These are phyloP conservation scores for Paraphaeosphaeria minitans DNA, from an alignment of 2,329 filamentous ascomycete genomes.

Conservation along the genomic window DNA sequence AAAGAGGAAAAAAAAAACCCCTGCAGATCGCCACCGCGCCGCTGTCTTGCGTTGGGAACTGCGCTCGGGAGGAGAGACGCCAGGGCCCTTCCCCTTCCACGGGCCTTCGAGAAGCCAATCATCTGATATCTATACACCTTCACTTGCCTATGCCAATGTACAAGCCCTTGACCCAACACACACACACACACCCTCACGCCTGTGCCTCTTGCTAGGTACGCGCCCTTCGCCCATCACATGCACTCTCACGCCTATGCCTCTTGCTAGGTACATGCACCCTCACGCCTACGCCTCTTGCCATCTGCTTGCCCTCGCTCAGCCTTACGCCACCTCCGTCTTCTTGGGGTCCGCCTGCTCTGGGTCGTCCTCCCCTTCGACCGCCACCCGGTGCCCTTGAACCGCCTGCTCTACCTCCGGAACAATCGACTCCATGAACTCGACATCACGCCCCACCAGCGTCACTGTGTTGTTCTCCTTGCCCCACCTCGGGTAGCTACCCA, in stretches of 20 bases:
- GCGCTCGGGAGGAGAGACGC: no score
- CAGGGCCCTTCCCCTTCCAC: no score
- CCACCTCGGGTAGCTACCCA: constrained; percentile 95
- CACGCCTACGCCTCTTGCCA: constrained; percentile 14
- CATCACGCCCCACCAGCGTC: constrained; percentile 79
- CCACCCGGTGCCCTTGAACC: constrained; percentile 73
- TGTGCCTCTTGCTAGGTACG: no score
- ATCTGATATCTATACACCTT: neutral
- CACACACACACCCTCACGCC: no score
- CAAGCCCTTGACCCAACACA: no score
- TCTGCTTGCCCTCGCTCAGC: constrained; percentile 25
- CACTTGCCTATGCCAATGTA: constrained; percentile 12
- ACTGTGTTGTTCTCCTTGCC: constrained; percentile 87
- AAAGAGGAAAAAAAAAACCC: no score
- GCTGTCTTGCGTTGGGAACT: neutral
- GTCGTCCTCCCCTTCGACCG: constrained; percentile 67
- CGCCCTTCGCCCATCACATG: no score
- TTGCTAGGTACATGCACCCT: no score
- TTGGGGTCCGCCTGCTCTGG: constrained; percentile 47
- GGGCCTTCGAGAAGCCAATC: constrained; percentile 34
- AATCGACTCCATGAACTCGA: constrained; percentile 76
- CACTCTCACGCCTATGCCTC: no score
- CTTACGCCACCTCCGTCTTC: constrained; percentile 30
- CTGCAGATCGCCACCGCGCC: constrained; percentile 8
- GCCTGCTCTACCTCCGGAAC: constrained; percentile 77